Evolutionary conservation across 2,329 filamentous ascomycete species (phyloP).

Genomic region (Colletotrichum filicis): DNA sequence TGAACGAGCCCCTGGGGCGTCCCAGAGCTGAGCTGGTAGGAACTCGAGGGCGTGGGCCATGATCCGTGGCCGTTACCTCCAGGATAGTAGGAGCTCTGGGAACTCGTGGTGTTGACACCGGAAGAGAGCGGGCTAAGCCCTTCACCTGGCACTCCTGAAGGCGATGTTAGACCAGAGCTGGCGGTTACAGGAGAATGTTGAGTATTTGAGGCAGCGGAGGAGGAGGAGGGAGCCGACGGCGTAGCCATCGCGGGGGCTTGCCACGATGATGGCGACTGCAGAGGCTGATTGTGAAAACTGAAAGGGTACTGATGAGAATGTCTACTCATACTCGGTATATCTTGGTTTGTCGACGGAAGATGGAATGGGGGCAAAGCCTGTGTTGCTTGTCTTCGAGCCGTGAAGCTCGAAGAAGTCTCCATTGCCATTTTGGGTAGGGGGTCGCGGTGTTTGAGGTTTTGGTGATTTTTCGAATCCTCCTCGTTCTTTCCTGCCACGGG

Average conservation of each 20-base stretch:
- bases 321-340: conserved; percentile 58
- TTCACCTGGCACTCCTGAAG: conserved; percentile 65
- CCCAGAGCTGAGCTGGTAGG: conserved; percentile 67
- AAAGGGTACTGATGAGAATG: conserved; percentile 37
- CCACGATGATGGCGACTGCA: conserved; percentile 26
- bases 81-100: conserved; percentile 60
- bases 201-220: conserved; percentile 62
- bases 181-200: conserved; percentile 47
- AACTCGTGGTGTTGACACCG: conserved; percentile 69
- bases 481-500: conserved; percentile 34
- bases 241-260: conserved; percentile 22
- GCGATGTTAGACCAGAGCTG: conserved; percentile 64
- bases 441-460: not conserved
- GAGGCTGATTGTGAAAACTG: conserved; percentile 20
- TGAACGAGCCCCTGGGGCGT: conserved; percentile 47
- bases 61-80: conserved; percentile 60
- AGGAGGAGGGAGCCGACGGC: conserved; percentile 45
- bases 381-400: conserved; percentile 76
- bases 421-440: conserved; percentile 24
- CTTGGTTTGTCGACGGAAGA: conserved; percentile 67
- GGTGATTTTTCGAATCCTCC: not conserved
- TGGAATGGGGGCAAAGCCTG: conserved; percentile 76
- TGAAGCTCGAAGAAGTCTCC: conserved; percentile 67
- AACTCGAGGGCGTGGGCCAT: conserved; percentile 68
- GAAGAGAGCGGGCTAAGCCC: conserved; percentile 71